Evolutionary conservation across 2,329 filamentous ascomycete genomes (phyloP).

Genomic region (Trichoderma guizhouense): DNA sequence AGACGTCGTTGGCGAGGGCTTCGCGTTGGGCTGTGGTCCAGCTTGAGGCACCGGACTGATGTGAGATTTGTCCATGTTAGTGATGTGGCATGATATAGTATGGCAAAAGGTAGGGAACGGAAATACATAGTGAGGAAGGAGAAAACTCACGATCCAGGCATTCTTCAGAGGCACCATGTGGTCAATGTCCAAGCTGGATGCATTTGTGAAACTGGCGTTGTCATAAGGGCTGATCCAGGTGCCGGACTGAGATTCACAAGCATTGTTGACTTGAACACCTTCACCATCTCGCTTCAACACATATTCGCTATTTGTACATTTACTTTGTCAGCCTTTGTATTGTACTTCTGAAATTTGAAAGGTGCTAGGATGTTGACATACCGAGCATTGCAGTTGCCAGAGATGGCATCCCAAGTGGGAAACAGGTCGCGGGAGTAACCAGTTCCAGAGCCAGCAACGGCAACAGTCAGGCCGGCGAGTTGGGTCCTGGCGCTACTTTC

Average conservation of each 20-base stretch:
- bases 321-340: neutral
- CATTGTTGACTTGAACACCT: slow-evolving; percentile 53
- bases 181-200: slow-evolving; percentile 75
- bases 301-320: slow-evolving; percentile 47
- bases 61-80: neutral
- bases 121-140: neutral
- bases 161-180: slow-evolving; percentile 80
- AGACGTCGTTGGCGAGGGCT: slow-evolving; percentile 73
- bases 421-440: slow-evolving; percentile 66
- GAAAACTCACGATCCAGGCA: slow-evolving; percentile 63
- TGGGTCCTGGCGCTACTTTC: slow-evolving; percentile 53
- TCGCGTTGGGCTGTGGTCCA: slow-evolving; percentile 69
- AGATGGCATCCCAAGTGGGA: slow-evolving; percentile 66
- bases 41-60: slow-evolving; percentile 62
- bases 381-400: slow-evolving; percentile 66
- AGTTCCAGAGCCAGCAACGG: slow-evolving; percentile 49
- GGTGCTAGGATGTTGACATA: slow-evolving; percentile 23
- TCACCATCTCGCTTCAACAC: slow-evolving; percentile 73
- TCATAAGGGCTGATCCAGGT: slow-evolving; percentile 72
- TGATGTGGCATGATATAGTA: neutral
- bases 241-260: slow-evolving; percentile 63
- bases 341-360: neutral
- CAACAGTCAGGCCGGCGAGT: slow-evolving; percentile 58
- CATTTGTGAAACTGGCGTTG: slow-evolving; percentile 64
- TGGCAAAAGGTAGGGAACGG: neutral